A percentile compares a stretch with the other conserved stretches of the same genome.
These are phyloP conservation scores for Lantana camara DNA, from an alignment of 257 asterid species.

Conservation along the genomic window DNA sequence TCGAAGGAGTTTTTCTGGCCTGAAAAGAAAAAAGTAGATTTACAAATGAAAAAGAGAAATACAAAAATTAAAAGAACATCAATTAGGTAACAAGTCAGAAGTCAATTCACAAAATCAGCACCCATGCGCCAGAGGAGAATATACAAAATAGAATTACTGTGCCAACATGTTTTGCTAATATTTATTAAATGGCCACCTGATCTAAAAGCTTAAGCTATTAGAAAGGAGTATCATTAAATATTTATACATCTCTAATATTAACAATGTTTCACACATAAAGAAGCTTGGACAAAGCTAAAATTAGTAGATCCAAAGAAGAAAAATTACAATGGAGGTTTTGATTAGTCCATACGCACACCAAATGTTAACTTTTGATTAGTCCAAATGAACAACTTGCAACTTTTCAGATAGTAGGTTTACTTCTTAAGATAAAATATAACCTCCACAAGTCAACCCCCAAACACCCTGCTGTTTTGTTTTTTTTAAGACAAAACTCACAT, in stretches of 20 bases:
- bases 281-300: background rate
- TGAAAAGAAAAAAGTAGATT: slow-evolving; percentile 38
- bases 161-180: too few species aligned
- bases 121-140: background rate
- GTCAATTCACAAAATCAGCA: background rate
- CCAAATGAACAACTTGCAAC: slow-evolving; percentile 2
- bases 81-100: slow-evolving; percentile 6
- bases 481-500: slow-evolving; percentile 50
- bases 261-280: background rate
- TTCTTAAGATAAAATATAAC: slow-evolving; percentile 16
- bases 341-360: slow-evolving; percentile 5
- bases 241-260: too few species aligned
- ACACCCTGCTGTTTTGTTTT: slow-evolving; percentile 9
- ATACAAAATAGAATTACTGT: background rate
- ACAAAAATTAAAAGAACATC: background rate
- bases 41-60: slow-evolving; percentile 8
- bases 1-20: slow-evolving; percentile 72
- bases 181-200: too few species aligned
- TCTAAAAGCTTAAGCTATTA: too few species aligned
- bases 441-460: slow-evolving; percentile 18
- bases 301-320: slow-evolving; percentile 1
- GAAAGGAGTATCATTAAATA: too few species aligned
- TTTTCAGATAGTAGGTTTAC: slow-evolving; percentile 17
- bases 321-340: slow-evolving; percentile 10
- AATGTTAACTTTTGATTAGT: slow-evolving; percentile 15